phyloP scores from a whole-genome alignment of 2,329 filamentous ascomycete species.

The Drechslera avenae region DNA sequence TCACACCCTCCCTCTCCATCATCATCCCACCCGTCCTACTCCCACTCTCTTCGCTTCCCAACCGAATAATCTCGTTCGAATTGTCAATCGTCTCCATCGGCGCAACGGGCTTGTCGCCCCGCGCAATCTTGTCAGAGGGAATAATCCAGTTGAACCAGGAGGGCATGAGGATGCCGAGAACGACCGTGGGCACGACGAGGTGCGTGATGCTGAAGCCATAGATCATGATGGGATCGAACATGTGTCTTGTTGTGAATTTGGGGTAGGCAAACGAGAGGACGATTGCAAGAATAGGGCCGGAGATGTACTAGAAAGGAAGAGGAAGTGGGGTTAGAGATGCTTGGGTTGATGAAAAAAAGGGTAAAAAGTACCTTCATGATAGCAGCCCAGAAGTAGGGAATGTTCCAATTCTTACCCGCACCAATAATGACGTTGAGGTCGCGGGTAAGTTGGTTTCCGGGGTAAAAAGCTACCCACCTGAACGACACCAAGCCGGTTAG shows the following conservation, averaged over 20 bases:
- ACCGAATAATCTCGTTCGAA: not conserved
- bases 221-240: constrained; percentile 32
- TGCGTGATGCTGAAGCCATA: constrained; percentile 29
- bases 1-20: not conserved
- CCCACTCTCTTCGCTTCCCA: constrained; percentile 1
- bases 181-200: constrained; percentile 4
- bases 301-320: constrained; percentile 22
- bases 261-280: constrained; percentile 33
- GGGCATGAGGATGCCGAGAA: constrained; percentile 2
- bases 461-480: constrained; percentile 56
- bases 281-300: constrained; percentile 29
- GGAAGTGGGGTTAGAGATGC: no score
- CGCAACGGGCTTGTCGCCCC: constrained; percentile 5
- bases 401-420: constrained; percentile 58
- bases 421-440: constrained; percentile 59
- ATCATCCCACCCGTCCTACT: not conserved
- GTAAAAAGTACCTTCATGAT: constrained; percentile 4
- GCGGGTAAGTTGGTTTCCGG: constrained; percentile 60
- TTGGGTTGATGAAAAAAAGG: not conserved
- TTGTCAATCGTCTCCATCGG: constrained; percentile 9
- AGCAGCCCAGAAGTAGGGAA: constrained; percentile 56
- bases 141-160: constrained; percentile 7
- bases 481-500: no score
- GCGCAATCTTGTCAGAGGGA: not conserved
- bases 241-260: constrained; percentile 20